Evolutionary conservation across 2,329 filamentous ascomycete genomes (phyloP), one percentile per base, ranked within the genome.

Genomic region (Lachnellula occidentalis): DNA sequence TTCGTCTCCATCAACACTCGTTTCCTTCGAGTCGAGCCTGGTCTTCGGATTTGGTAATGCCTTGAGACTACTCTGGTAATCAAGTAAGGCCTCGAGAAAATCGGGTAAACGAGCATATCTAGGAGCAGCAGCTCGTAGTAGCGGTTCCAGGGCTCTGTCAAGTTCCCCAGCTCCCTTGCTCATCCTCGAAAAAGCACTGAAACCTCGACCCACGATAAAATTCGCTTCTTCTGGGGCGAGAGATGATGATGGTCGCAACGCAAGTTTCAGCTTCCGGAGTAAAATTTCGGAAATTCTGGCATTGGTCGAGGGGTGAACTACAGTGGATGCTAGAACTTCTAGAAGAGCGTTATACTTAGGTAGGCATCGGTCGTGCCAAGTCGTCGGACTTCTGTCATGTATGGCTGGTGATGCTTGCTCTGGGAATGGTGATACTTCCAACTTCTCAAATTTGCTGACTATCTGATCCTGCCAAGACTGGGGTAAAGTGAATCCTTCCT

Each of bases 391-490:
- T 61, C 83, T 81, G 56, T 83, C 78, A 62, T 83, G 82, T 19
- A 58, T 51, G n/a, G 63, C 60, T 31, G 64, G 59, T 3, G 79
- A 78, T 4, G 80, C 81, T 60, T 80, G 77, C 62, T 87, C 83
- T 0, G 83, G 83, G 52, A 86, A 86, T 0, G 83, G 81, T 0
- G 80, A 83, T 11, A 80, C 76, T 64, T 85, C 83, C 15, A 88
- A 71, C 17, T 77, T 74, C 63, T 85, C 81, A 61, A 92, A 89
- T 59, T 83, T 86, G 59, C 80, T 79, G 37, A 86, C 79, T 50
- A 92, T 88, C 56, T 85, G 81, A 59, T 85, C 80, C 66, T 90
- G 88, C 86, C 87, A 90, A 17, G 78, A 80, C 60, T 85, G 82
- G 1, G 83, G 83, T 31, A 87, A 70, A 14, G 69, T 71, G 61